These are phyloP conservation scores for Beta lomatogona DNA, from an alignment of 179 eudicot species.

Conservation along the genomic window DNA sequence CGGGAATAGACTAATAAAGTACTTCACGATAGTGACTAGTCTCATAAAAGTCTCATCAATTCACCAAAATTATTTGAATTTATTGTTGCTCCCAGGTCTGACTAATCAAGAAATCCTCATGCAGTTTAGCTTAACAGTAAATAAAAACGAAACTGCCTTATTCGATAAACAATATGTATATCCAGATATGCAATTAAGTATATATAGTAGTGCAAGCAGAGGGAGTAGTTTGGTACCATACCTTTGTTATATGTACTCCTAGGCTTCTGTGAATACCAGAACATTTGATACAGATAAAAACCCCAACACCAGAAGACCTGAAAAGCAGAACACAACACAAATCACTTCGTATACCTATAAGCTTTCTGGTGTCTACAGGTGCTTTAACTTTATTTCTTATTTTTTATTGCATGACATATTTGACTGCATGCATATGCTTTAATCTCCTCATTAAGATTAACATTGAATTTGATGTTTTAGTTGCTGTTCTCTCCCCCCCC, in stretches of 20 bases:
- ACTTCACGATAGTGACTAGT: not conserved
- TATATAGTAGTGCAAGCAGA: no score
- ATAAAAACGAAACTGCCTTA: not conserved
- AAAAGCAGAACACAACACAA: conserved; percentile 8
- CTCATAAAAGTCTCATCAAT: not conserved
- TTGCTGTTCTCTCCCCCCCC: not conserved
- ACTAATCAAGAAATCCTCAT: not conserved
- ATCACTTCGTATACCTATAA: not conserved
- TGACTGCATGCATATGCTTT: not conserved
- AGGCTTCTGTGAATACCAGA: conserved; percentile 98
- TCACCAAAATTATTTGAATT: not conserved
- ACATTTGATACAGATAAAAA: conserved; percentile 93
- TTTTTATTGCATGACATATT: not conserved
- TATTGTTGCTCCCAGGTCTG: not conserved
- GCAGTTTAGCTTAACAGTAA: not conserved
- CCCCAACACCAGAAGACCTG: conserved; percentile 83
- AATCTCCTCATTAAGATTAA: not conserved
- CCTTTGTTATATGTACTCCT: conserved; percentile 97
- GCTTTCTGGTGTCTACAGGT: not conserved
- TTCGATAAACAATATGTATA: not conserved
- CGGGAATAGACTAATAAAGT: not conserved
- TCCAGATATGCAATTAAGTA: conserved; percentile 7
- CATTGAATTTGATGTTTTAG: not conserved
- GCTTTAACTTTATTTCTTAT: not conserved
- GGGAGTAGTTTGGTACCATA: conserved; percentile 22